Conservation (phyloP, 257 asterid species). For the Linderniella brevidens region DNA sequence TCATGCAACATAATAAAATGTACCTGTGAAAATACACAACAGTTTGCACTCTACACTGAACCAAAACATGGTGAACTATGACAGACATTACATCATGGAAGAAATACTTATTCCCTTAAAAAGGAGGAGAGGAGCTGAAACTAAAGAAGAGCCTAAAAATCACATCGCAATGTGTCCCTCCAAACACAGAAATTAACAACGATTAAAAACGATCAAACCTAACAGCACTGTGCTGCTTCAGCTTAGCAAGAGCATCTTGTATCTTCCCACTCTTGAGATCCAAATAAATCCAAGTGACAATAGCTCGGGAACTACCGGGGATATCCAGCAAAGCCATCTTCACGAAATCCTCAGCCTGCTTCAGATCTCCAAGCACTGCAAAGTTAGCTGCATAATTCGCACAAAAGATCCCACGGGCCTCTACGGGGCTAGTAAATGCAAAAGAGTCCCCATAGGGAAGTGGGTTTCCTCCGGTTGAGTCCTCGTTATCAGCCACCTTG, state of each 20-base stretch:
- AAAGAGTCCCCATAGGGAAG: slow-evolving; percentile 12
- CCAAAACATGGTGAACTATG: too few relatives aligned
- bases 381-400: slow-evolving; percentile 52
- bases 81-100: too few relatives aligned
- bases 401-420: slow-evolving; percentile 52
- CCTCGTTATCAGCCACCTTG: slow-evolving; percentile 41
- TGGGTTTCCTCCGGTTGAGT: slow-evolving; percentile 19
- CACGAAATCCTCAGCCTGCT: slow-evolving; percentile 41
- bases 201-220: slow-evolving; percentile 15
- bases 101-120: too few relatives aligned
- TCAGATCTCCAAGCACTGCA: slow-evolving; percentile 45
- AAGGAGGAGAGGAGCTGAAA: too few relatives aligned
- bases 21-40: too few relatives aligned
- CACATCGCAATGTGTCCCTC: too few relatives aligned
- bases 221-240: slow-evolving; percentile 35
- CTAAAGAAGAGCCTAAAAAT: too few relatives aligned
- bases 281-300: slow-evolving; percentile 55
- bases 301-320: slow-evolving; percentile 42
- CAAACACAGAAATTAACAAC: too few relatives aligned
- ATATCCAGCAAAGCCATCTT: slow-evolving; percentile 30
- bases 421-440: slow-evolving; percentile 52
- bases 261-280: slow-evolving; percentile 49
- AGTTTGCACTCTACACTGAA: too few relatives aligned
- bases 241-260: slow-evolving; percentile 49
- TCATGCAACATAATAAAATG: too few relatives aligned